Evolutionary conservation across 2,329 filamentous ascomycete species (phyloP), one percentile per base, ranked within the genome.

Genomic region (Penicillium sp.): DNA sequence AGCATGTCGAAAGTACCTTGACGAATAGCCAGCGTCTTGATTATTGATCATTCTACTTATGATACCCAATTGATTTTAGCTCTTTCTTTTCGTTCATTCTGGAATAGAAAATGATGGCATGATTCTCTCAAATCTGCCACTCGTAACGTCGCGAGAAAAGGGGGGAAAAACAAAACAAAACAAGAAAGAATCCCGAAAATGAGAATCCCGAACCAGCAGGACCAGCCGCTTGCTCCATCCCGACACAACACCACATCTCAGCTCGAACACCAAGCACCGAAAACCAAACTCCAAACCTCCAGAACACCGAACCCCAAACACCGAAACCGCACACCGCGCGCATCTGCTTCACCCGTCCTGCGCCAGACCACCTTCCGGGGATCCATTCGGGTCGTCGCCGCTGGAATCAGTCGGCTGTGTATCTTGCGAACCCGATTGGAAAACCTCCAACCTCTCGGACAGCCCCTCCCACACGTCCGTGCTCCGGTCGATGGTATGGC

Each of bases 1-100:
- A 75, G 84, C 85, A 4, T 86, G 85, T 73, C 82, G 83, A 64
- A 83, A 85, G 67, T 88, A 86, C 72, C 77, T 88, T 40, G 80
- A 83, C 63, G 78, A 79, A 37, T 64, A 66, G 35, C 72, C 66
- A 69, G 54, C 60, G 38, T 68, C 61, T 56, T 73, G 60, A 70
- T 4, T 5, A 24, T 54, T 13, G 30, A 19, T 58, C 45, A 38
- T 50, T 54, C 30, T 44, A 51, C n/a, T 37, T 49, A 47, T 37
- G 54, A 57, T 57, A 57, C 42, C 54, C 40, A 37, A 38, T 33
- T 37, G 26, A 30, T 19, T 37, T 24, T 13, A 57, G 22, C 17
- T 19, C 42, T 37, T 33, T n/a, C 15, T 57, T 28, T 15, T 44
- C 35, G 12, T 30, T 33, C 13, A 45, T 26, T n/a, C 26, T 50